Percentiles rank a stretch among this genome's conserved stretches.
Conservation (phyloP, 1,284 basidiomycete genomes). For the Trichosporon asahii region DNA sequence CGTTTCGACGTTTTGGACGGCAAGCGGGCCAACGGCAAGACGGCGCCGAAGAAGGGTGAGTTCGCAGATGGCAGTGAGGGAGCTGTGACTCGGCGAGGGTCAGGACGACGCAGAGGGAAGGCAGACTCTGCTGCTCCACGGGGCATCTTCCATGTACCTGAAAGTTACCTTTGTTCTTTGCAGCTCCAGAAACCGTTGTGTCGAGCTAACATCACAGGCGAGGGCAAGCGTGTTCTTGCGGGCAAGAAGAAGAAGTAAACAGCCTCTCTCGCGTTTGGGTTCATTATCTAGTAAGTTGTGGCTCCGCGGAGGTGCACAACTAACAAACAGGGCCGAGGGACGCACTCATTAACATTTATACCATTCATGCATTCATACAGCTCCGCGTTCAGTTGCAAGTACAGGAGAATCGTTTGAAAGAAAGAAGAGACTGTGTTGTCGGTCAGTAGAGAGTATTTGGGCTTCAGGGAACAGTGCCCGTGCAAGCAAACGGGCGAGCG, state of each 20-base stretch:
- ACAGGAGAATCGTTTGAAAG: too few relatives aligned
- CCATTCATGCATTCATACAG: slow-evolving; percentile 18
- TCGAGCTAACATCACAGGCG: slow-evolving; percentile 13
- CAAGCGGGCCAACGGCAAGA: slow-evolving; percentile 37
- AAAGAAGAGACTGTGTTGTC: too few relatives aligned
- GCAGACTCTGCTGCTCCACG: background rate
- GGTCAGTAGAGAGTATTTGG: too few relatives aligned
- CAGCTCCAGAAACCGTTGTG: too few relatives aligned
- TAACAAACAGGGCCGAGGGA: background rate
- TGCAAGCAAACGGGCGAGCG: too few relatives aligned
- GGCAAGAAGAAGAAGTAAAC: slow-evolving; percentile 23
- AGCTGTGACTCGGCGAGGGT: background rate
- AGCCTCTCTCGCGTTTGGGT: background rate
- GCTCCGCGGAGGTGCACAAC: background rate
- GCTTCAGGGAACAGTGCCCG: too few relatives aligned
- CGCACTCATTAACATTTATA: slow-evolving; percentile 7
- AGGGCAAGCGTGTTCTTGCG: slow-evolving; percentile 19
- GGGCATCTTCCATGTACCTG: background rate
- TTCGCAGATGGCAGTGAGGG: background rate
- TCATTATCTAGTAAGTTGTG: background rate
- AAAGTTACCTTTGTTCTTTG: too few relatives aligned
- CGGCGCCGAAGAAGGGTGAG: slow-evolving; percentile 50
- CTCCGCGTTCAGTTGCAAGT: background rate
- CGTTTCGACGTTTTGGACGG: slow-evolving; percentile 35
- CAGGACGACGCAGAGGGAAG: too few relatives aligned